Percentiles rank a stretch among this genome's conserved stretches.
These are phyloP conservation scores for Fonsecaea multimorphosa DNA, from an alignment of 2,329 filamentous ascomycete species.

Conservation along the genomic window DNA sequence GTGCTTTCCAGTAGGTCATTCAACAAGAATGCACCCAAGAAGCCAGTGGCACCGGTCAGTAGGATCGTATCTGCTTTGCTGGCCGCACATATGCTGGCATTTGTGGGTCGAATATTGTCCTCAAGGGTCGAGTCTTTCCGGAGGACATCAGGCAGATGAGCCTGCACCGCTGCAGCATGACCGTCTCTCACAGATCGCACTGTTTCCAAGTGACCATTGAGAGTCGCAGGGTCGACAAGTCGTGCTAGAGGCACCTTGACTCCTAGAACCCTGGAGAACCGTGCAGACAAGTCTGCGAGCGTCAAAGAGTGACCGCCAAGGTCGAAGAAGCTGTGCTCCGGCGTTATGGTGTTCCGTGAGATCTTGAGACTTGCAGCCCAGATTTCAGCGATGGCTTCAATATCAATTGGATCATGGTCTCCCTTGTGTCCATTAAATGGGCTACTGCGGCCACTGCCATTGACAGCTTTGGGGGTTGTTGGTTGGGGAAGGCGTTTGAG, in stretches of 20 bases:
- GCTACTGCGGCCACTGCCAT: conserved; percentile 37
- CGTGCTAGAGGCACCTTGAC: conserved; percentile 74
- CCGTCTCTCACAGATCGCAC: conserved; percentile 74
- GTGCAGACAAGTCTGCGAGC: conserved; percentile 76
- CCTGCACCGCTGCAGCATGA: conserved; percentile 75
- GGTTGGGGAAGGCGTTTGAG: conserved; percentile 73
- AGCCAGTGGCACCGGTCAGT: conserved; percentile 77
- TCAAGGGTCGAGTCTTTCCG: conserved; percentile 70
- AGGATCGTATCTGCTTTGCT: conserved; percentile 72
- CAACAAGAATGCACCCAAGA: conserved; percentile 76
- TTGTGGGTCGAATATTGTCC: conserved; percentile 68
- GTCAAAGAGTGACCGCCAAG: conserved; percentile 78
- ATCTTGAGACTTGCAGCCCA: conserved; percentile 75
- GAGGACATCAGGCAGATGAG: conserved; percentile 73
- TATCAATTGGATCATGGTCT: conserved; percentile 67
- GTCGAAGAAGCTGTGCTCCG: conserved; percentile 80
- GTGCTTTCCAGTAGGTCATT: conserved; percentile 71
- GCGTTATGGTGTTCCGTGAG: conserved; percentile 66
- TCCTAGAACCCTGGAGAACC: conserved; percentile 71
- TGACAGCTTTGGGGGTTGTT: conserved; percentile 54
- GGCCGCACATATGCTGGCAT: conserved; percentile 62
- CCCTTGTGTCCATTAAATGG: conserved; percentile 50
- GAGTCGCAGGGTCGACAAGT: conserved; percentile 72
- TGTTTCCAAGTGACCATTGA: conserved; percentile 74
- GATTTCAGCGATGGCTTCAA: conserved; percentile 70